Conservation (phyloP, 2,329 filamentous ascomycete genomes). For the Penicillium sclerotigenum region DNA sequence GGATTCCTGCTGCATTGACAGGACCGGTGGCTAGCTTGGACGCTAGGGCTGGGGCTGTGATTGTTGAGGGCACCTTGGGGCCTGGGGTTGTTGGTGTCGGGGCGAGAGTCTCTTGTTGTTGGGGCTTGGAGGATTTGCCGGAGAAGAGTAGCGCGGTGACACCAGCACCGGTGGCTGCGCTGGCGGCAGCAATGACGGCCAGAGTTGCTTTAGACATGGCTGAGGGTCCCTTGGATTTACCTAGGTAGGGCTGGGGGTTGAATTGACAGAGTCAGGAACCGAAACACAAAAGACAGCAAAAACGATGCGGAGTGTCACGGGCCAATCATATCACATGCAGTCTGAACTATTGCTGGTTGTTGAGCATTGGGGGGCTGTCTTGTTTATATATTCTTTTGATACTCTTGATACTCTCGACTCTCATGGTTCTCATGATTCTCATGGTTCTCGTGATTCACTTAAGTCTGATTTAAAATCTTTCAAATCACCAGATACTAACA, state of each 20-base stretch:
- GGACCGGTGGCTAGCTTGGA: conserved; percentile 35
- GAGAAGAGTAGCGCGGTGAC: conserved; percentile 67
- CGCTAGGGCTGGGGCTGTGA: conserved; percentile 23
- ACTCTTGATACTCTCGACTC: not conserved
- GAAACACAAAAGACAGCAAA: conserved; percentile 12
- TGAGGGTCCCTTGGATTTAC: conserved; percentile 23
- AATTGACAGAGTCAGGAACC: conserved; percentile 2
- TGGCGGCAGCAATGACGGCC: conserved; percentile 70
- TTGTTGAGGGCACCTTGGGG: conserved; percentile 32
- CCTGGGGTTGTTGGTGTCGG: conserved; percentile 26
- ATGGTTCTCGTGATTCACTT: not conserved
- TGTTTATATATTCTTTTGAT: not conserved
- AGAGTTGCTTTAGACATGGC: conserved; percentile 75
- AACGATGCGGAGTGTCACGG: conserved; percentile 14
- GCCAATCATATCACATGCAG: conserved; percentile 25
- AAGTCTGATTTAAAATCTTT: not conserved
- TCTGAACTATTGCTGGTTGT: not conserved
- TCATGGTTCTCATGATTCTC: not conserved
- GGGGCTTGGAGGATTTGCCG: conserved; percentile 43
- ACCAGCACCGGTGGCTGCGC: conserved; percentile 73
- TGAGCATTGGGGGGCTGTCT: not conserved
- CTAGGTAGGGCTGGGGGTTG: not conserved
- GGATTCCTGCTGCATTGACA: conserved; percentile 72
- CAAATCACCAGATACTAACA: not conserved
- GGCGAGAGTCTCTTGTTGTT: conserved; percentile 25